Evolutionary conservation across 2,329 filamentous ascomycete genomes (phyloP).

Genomic region (Nemania sp.): DNA sequence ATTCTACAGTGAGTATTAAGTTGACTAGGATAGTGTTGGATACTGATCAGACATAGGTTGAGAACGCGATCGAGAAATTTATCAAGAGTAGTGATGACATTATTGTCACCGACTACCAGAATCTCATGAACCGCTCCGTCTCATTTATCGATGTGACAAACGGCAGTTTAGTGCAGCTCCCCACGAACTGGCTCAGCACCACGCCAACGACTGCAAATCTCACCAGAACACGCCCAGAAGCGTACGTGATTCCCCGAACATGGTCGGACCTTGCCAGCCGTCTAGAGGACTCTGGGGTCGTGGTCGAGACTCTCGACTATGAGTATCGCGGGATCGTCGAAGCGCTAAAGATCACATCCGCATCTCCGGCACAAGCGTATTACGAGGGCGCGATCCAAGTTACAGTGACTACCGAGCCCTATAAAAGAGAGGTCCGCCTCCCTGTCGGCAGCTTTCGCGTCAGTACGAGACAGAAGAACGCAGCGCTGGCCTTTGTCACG

Average conservation of each 20-base stretch:
- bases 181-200: constrained; percentile 44
- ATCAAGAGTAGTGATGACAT: constrained; percentile 44
- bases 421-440: constrained; percentile 37
- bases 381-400: constrained; percentile 47
- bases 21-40: not conserved
- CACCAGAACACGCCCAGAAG: constrained; percentile 44
- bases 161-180: constrained; percentile 42
- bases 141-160: constrained; percentile 44
- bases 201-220: constrained; percentile 44
- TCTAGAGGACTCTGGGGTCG: constrained; percentile 41
- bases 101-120: constrained; percentile 44
- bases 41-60: constrained; percentile 31
- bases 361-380: constrained; percentile 37
- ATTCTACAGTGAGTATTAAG: constrained; percentile 38
- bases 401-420: constrained; percentile 41
- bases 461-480: constrained; percentile 46
- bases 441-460: constrained; percentile 45
- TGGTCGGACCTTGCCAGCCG: constrained; percentile 44
- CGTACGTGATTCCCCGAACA: constrained; percentile 46
- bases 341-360: constrained; percentile 40
- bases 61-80: constrained; percentile 43
- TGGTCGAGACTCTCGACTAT: constrained; percentile 42
- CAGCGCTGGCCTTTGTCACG: constrained; percentile 46
- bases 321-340: constrained; percentile 44
- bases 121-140: constrained; percentile 41